These are phyloP conservation scores for Aspergillus pseudoglaucus DNA, from an alignment of 2,329 filamentous ascomycete genomes.

Conservation along the genomic window DNA sequence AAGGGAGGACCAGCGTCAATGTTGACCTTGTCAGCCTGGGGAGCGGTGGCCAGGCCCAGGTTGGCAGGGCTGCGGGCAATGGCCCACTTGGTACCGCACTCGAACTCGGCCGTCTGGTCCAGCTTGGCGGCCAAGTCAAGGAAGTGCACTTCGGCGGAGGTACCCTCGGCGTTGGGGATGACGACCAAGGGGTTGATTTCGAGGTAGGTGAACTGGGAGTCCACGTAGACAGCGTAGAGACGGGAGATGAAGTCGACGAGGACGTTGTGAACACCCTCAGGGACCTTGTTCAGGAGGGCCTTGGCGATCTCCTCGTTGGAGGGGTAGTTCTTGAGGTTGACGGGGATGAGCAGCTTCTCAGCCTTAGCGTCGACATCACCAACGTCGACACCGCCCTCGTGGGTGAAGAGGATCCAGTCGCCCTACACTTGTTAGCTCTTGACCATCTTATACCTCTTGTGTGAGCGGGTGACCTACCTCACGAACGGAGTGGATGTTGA, in stretches of 20 bases:
- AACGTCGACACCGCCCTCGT: conserved; percentile 99
- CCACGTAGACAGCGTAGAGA: conserved; percentile 96
- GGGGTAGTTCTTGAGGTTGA: conserved; percentile 89
- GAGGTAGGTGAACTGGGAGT: conserved; percentile 99
- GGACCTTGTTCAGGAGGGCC: conserved; percentile 83
- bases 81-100: conserved; percentile 98
- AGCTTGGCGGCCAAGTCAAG: conserved; percentile 97
- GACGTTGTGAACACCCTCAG: conserved; percentile 92
- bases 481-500: conserved; percentile 99
- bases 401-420: conserved; percentile 99
- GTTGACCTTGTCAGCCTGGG: conserved; percentile 67
- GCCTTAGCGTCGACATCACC: conserved; percentile 98
- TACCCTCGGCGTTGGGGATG: conserved; percentile 86
- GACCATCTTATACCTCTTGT: not conserved
- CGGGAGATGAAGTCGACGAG: conserved; percentile 98
- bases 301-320: conserved; percentile 90
- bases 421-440: conserved; percentile 51
- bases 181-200: conserved; percentile 99
- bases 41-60: conserved; percentile 69
- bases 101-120: conserved; percentile 98
- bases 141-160: conserved; percentile 94
- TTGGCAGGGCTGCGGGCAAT: conserved; percentile 85
- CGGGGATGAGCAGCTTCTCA: conserved; percentile 95
- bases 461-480: conserved; percentile 65
- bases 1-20: conserved; percentile 96